Base-by-base conservation (phyloP, 768 basidiomycete species). In the Xerocomus spinulosus region DNA sequence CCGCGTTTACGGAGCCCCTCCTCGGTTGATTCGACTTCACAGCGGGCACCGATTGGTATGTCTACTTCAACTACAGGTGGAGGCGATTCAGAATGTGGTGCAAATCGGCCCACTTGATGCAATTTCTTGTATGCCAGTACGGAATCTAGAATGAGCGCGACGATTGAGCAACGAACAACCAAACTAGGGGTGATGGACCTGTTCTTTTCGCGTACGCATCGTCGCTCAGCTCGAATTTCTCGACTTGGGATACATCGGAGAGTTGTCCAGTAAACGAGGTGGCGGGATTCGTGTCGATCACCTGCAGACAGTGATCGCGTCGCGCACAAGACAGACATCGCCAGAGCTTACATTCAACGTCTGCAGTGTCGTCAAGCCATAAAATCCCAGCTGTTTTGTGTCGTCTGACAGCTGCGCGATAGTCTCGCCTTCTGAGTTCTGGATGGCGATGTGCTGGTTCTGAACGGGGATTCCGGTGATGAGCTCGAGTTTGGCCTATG, bases 31-130 rank as follows among this genome's bases (percentile, higher is more conserved):
- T 87, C 83, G 12, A 96, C 83, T 64, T 95, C 80, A 61, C 93
- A 96, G 14, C 94, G 78, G 7, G 88, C 75, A 18, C 86, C 90
- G 26, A 87, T 57, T 1, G 74, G 62, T 35, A 93, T 82, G 50
- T 82, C 69, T 3, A 75, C 68, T 0, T 63, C 51, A 10, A 64
- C 45, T 0, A 59, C 54, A 0, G 67, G 49, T 1, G 58, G 51
- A 2, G 65, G 58, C 3, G 74, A 57, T 17, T 72, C 68, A 17
- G 73, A 67, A 42, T 75, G 71, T 0, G 76, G 76, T 17, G 87
- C 88, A 63, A 95, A 98, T 9, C 93, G 83, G 7, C 95, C 95
- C 37, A 98, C 80, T 65, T 89, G 84, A 66, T 95, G 70, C 2
- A 76, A 76, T 63, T 91, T 86, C 58, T 96, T 92, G 72, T 90